A percentile compares a stretch with the other conserved stretches of the same genome.
phyloP scores from a whole-genome alignment of 169 alveolate species.

The Plasmodium reichenowi region DNA sequence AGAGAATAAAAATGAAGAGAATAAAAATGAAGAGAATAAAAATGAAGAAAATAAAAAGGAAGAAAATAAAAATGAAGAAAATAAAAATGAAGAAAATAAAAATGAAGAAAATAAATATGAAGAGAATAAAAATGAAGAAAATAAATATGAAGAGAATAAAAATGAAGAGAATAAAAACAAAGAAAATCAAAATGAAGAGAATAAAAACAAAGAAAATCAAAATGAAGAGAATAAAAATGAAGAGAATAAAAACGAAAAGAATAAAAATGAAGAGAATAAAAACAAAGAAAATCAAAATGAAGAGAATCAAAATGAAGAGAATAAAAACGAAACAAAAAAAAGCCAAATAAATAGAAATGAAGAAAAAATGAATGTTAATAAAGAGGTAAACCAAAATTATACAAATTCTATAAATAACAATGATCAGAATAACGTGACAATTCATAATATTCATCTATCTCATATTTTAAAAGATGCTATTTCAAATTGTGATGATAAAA shows the following conservation, averaged over 20 bases:
- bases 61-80: background rate
- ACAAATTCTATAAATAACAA: background rate
- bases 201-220: background rate
- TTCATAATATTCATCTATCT: background rate
- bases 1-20: background rate
- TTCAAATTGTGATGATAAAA: background rate
- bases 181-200: background rate
- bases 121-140: background rate
- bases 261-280: background rate
- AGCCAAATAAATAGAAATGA: background rate
- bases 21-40: background rate
- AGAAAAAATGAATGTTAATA: background rate
- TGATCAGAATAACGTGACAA: background rate
- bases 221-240: background rate
- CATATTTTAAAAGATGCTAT: background rate
- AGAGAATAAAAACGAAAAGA: background rate
- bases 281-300: background rate
- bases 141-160: background rate
- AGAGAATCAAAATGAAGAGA: background rate
- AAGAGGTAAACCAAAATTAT: background rate
- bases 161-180: background rate
- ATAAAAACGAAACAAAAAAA: background rate
- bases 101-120: background rate
- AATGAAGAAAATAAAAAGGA: background rate
- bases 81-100: background rate